Evolutionary conservation across 305 asterid species (phyloP).

Genomic region (Plantago coronopus): DNA sequence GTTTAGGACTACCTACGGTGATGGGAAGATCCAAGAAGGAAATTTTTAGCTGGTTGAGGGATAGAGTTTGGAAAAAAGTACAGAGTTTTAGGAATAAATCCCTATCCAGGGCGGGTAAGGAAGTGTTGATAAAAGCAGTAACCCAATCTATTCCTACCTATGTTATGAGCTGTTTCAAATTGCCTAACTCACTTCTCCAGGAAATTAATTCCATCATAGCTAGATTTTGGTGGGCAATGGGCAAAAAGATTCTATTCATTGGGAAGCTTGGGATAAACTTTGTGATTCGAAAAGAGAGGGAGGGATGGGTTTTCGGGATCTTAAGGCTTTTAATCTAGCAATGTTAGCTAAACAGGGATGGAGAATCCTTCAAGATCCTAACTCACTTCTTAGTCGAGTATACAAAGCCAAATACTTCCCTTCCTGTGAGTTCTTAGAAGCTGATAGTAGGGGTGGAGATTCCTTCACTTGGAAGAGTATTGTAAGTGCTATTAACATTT

Average conservation of each 20-base stretch:
- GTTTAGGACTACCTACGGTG: background rate
- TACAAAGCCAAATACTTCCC: too few species aligned
- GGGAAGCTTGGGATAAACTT: background rate
- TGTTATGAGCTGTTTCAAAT: background rate
- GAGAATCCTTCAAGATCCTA: too few species aligned
- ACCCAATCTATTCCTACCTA: background rate
- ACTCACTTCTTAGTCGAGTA: too few species aligned
- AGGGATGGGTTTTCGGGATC: background rate
- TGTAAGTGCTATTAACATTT: too few species aligned
- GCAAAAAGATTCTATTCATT: background rate
- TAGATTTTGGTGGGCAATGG: background rate
- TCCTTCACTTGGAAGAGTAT: too few species aligned
- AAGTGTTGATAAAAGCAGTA: background rate
- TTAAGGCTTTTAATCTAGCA: background rate
- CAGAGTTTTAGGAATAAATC: background rate
- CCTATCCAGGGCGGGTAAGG: background rate
- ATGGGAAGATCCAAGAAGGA: slow-evolving; percentile 31
- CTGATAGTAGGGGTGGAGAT: too few species aligned
- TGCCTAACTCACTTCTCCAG: background rate
- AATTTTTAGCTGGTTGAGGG: slow-evolving; percentile 35
- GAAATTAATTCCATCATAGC: background rate
- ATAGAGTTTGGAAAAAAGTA: too few species aligned
- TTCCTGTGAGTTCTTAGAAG: background rate
- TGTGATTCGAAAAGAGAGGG: background rate
- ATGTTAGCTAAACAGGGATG: background rate